These are phyloP conservation scores for Sugiyamaella boreocaroliniensis DNA, from an alignment of 805 yeast genomes.

Conservation along the genomic window DNA sequence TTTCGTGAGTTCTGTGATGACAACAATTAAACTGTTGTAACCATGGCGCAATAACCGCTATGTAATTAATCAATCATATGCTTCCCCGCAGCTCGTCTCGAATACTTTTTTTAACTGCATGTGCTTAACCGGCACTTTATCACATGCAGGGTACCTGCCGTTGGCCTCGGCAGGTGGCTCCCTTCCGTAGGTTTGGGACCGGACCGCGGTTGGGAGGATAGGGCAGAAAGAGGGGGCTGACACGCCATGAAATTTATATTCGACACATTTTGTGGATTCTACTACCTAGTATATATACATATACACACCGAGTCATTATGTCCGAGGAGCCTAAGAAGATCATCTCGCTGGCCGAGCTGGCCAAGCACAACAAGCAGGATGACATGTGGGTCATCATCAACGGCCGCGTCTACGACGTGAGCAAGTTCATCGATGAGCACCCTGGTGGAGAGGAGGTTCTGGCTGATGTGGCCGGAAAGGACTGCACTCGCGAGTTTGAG, in stretches of 20 bases:
- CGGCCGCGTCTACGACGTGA: slow-evolving; percentile 61
- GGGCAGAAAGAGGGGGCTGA: background rate
- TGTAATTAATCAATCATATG: no score
- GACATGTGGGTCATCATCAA: slow-evolving; percentile 69
- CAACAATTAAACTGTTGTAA: background rate
- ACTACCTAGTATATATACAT: background rate
- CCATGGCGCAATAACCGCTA: no score
- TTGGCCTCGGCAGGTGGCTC: background rate
- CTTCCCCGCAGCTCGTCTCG: no score
- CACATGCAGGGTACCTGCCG: background rate
- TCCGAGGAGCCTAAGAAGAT: slow-evolving; percentile 15
- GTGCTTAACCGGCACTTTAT: background rate
- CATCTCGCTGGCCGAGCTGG: slow-evolving; percentile 39
- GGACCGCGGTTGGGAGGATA: background rate
- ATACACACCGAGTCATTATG: background rate
- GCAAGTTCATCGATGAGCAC: slow-evolving; percentile 50
- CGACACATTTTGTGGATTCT: background rate
- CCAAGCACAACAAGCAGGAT: slow-evolving; percentile 39
- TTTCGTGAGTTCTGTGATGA: background rate
- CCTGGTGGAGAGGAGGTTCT: slow-evolving; percentile 86
- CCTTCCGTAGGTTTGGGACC: background rate
- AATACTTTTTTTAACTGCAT: no score
- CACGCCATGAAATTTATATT: background rate
- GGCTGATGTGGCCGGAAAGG: slow-evolving; percentile 72
- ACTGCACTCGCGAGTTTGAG: slow-evolving; percentile 64